Base-by-base conservation (phyloP, 148 eudicot species). In the Camellia japonica region DNA sequence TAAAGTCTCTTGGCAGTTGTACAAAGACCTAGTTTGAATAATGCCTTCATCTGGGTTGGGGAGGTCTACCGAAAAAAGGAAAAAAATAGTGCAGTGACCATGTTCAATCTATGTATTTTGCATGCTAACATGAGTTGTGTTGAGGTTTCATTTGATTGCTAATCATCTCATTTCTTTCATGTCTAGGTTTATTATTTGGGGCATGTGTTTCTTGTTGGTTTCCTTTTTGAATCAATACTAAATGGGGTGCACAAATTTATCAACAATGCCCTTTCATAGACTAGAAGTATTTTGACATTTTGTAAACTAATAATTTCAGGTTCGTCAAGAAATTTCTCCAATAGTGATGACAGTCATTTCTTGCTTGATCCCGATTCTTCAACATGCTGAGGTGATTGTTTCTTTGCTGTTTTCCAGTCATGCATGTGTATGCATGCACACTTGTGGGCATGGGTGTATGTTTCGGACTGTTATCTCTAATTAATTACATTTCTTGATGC, bases 351-450 rank as follows among this genome's bases (percentile, higher is more conserved):
- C 88, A 16, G 97, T 94, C 55, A 83, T 92, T 47, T 92, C 99
- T 73, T 89, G 88, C 81, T 84, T 96, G 73, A 98, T 92, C 76
- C 97, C 90, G 71, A 87, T 96, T 79, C 97, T 96, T 86, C 97
- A 94, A 82, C 97, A 89, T 83, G 88, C 98, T 58, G 92, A 96
- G 99, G 99, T 96, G 80, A 80, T 78, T 63, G 55, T 70, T 42
- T 73, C 42, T 18, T 19, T 74, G 62, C 19, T 71, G 52, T 49
- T 5, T 77, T 38, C 18, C 62, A 68, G 55, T 58, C 56, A 68
- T 51, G 59, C 46, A 43, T 70, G 15, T 3, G 19, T n/a, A 70
- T 46, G 56, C 0, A 55, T 69, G n/a, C 30, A 38, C 52, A 52
- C 8, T 30, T 56, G 15, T 73, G 16, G 13, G n/a, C 30, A 61